Evolutionary conservation across 306 rosid genomes (phyloP).

Genomic region (Fragaria iinumae): DNA sequence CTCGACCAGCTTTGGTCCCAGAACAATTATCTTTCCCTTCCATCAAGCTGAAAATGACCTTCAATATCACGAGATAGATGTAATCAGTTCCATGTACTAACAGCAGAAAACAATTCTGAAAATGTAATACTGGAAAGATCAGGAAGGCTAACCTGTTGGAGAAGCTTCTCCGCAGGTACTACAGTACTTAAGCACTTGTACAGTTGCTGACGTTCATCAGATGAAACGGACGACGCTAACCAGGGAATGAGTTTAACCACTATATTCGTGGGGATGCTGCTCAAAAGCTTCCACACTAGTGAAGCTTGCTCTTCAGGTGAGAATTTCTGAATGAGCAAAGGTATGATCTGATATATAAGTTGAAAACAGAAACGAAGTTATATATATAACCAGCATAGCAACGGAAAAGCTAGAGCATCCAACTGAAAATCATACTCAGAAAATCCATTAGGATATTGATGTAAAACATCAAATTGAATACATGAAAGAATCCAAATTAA

Average conservation of each 20-base stretch:
- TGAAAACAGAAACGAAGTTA: neutral
- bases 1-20: conserved; percentile 24
- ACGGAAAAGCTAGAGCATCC: neutral
- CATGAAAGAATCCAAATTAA: neutral
- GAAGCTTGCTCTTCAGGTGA: conserved; percentile 73
- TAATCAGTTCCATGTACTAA: conserved; percentile 5
- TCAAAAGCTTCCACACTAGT: conserved; percentile 75
- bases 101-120: conserved; percentile 6
- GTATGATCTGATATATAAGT: conserved; percentile 60
- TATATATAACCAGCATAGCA: neutral
- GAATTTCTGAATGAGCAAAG: conserved; percentile 73
- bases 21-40: conserved; percentile 43
- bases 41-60: conserved; percentile 86
- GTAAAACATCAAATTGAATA: neutral
- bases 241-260: conserved; percentile 73
- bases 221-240: conserved; percentile 64
- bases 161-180: conserved; percentile 75
- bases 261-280: conserved; percentile 72
- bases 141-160: conserved; percentile 53
- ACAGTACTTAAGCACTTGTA: conserved; percentile 57
- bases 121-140: neutral
- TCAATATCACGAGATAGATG: conserved; percentile 29
- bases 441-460: neutral
- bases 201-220: conserved; percentile 59
- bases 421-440: neutral